Base-by-base conservation (phyloP, 345 rosid species). In the Populus tremula region DNA sequence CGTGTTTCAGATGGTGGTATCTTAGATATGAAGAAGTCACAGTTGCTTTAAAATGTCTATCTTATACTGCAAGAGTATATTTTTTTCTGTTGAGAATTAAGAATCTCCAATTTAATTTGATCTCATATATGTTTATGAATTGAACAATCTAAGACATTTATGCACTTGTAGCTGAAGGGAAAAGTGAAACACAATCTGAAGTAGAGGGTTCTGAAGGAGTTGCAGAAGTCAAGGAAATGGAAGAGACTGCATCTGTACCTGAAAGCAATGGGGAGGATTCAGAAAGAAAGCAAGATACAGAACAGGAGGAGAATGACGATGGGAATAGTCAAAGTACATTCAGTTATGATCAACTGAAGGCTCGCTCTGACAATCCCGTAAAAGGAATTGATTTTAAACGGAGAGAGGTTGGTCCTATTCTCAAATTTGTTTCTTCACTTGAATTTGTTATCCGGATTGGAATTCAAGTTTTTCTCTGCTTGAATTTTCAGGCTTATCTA, bases 381-480 rank as follows among this genome's bases (percentile, higher is more conserved):
- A 89, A 89, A 43, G 95, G 98, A 81, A 92, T 96, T 59, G 99
- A 96, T 84, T 91, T 88, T 80, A 96, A 91, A 72, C 82, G 91
- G 81, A 90, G 98, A 88, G 99, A 96, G 98, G 99, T 96, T 67
- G 49, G 92, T 86, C 20, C 13, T 25, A 27, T 33, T 72, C 39
- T 70, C 13, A 11, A 43, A 71, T 36, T 45, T 78, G 20, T 43
- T 67, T 27, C 33, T 71, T 16, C 17, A 33, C 61, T 21, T 61
- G 35, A 65, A 72, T 70, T n/a, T 62, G 21, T 64, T 49, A 14
- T 11, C 79, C 21, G 7, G 14, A 63, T 63, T 53, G 65, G 27
- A 65, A 74, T 54, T 61, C 45, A 66, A 45, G 39, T 8, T 27
- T 21, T 63, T 79, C n/a, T 71, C 31, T 20, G 33, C 69, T 20